phyloP scores from a whole-genome alignment of 495 filamentous ascomycete species.

The Lasiosphaeris hirsuta region DNA sequence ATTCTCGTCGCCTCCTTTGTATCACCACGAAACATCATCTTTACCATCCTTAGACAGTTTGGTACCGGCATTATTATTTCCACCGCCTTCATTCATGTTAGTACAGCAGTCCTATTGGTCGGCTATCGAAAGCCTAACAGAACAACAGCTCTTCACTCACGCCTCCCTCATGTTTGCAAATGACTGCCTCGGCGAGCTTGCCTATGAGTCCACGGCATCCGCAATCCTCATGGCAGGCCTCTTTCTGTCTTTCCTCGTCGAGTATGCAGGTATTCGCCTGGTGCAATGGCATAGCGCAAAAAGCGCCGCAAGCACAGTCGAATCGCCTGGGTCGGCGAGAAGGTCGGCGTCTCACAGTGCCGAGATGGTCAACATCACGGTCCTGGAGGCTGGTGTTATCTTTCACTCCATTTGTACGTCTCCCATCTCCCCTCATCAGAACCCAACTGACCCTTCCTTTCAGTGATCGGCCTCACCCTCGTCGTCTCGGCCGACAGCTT shows the following conservation, averaged over 20 bases:
- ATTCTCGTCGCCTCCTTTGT: conserved; percentile 39
- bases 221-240: conserved; percentile 64
- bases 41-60: conserved; percentile 63
- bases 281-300: conserved; percentile 36
- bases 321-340: background rate
- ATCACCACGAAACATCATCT: conserved; percentile 31
- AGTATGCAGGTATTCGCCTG: conserved; percentile 54
- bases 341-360: conserved; percentile 1
- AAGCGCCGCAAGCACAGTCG: conserved; percentile 4
- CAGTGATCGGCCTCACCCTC: conserved; percentile 59
- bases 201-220: conserved; percentile 58
- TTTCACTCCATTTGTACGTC: conserved; percentile 63
- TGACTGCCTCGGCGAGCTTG: conserved; percentile 57
- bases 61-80: conserved; percentile 71
- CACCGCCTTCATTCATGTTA: conserved; percentile 67
- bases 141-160: conserved; percentile 57
- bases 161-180: conserved; percentile 61
- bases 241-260: conserved; percentile 59
- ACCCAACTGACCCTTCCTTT: conserved; percentile 3
- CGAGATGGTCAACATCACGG: conserved; percentile 54
- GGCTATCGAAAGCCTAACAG: background rate
- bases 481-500: conserved; percentile 54
- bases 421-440: background rate
- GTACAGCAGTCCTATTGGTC: conserved; percentile 9
- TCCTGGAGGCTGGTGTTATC: conserved; percentile 68